phyloP scores from a whole-genome alignment of 352 stramenopile genomes.

The Phytophthora syringae region DNA sequence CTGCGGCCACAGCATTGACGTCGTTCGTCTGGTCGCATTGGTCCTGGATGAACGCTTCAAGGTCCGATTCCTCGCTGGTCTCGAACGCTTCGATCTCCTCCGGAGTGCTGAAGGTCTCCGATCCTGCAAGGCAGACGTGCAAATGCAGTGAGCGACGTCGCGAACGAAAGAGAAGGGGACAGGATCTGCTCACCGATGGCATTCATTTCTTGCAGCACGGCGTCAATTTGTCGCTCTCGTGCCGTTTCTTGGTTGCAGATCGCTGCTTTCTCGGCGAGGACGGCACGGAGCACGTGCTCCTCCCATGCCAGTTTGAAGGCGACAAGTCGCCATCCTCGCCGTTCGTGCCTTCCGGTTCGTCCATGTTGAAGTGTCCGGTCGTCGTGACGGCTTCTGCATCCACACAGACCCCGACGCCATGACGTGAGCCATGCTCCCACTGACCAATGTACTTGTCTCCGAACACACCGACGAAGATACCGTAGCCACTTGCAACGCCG shows the following conservation, averaged over 20 bases:
- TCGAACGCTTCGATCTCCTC: constrained; percentile 47
- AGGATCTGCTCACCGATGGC: constrained; percentile 39
- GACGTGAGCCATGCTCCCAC: constrained; percentile 43
- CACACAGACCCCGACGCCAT: constrained; percentile 49
- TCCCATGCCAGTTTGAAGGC: constrained; percentile 9
- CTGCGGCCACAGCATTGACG: constrained; percentile 37
- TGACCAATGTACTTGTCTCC: constrained; percentile 52
- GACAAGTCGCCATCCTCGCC: constrained; percentile 4
- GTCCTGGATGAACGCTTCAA: constrained; percentile 39
- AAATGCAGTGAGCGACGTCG: constrained; percentile 8
- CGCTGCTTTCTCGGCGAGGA: constrained; percentile 49
- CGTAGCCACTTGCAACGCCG: constrained; percentile 40
- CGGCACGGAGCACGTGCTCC: constrained; percentile 38
- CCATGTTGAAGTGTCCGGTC: constrained; percentile 34
- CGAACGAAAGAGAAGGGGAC: constrained; percentile 16
- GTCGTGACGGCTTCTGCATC: constrained; percentile 37
- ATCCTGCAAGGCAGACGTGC: constrained; percentile 21
- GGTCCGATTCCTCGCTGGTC: constrained; percentile 27
- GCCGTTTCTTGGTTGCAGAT: constrained; percentile 46
- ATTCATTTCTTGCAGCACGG: constrained; percentile 35
- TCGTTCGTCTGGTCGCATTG: constrained; percentile 24
- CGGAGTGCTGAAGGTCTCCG: constrained; percentile 19
- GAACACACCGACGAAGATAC: constrained; percentile 51
- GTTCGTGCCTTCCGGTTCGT: constrained; percentile 18
- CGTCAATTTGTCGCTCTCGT: constrained; percentile 38